phyloP scores from a whole-genome alignment of 2,329 filamentous ascomycete genomes.

The Plenodomus biglobosus region DNA sequence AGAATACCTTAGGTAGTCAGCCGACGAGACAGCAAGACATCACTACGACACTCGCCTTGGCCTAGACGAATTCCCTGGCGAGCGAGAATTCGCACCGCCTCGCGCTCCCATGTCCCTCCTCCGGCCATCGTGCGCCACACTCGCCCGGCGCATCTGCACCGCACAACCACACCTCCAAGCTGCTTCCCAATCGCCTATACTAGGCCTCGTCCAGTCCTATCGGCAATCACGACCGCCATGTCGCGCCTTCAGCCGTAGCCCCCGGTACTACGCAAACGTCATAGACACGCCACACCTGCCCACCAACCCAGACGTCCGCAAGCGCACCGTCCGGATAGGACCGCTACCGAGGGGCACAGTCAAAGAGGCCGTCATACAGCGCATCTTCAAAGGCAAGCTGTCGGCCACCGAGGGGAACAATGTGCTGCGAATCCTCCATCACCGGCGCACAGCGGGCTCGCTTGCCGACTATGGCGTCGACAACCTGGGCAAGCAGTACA shows the following conservation, averaged over 20 bases:
- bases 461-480: constrained; percentile 46
- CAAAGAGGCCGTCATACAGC: constrained; percentile 23
- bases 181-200: constrained; percentile 20
- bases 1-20: not conserved
- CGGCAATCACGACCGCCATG: constrained; percentile 15
- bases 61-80: not conserved
- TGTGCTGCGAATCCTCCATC: constrained; percentile 44
- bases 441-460: constrained; percentile 44
- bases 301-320: constrained; percentile 22
- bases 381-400: constrained; percentile 37
- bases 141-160: constrained; percentile 34
- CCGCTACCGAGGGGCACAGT: constrained; percentile 34
- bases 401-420: constrained; percentile 37
- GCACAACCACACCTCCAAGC: constrained; percentile 19
- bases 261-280: constrained; percentile 27
- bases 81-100: not conserved
- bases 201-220: constrained; percentile 23
- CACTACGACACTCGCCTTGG: not conserved
- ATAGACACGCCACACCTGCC: constrained; percentile 27
- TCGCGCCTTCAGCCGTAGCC: constrained; percentile 29
- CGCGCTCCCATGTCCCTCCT: constrained; percentile 31
- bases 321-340: constrained; percentile 38
- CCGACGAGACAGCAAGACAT: not conserved
- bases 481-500: constrained; percentile 33
- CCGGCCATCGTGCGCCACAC: constrained; percentile 27